Percentiles rank a stretch among this genome's conserved stretches.
phyloP scores from a whole-genome alignment of 2,329 filamentous ascomycete species.

The Monosporascus ibericus region DNA sequence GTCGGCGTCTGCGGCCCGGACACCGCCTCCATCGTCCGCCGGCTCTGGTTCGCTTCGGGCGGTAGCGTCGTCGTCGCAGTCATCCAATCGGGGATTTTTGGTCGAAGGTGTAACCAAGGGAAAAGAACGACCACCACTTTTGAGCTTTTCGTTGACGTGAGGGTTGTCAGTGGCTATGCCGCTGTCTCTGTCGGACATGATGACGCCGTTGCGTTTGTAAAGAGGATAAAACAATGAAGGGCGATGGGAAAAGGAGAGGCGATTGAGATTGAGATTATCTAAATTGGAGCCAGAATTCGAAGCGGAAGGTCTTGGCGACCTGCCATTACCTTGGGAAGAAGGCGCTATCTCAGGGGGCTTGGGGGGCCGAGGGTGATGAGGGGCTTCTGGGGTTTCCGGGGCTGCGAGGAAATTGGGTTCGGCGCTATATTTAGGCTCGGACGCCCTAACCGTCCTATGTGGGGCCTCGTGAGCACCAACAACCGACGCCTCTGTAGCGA shows the following conservation, averaged over 20 bases:
- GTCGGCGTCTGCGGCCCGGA: slow-evolving; percentile 3
- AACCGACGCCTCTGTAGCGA: too few species aligned
- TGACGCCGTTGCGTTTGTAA: slow-evolving; percentile 14
- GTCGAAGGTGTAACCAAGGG: slow-evolving; percentile 17
- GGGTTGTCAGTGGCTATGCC: slow-evolving; percentile 7
- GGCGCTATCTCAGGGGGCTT: too few species aligned
- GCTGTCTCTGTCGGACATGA: slow-evolving; percentile 20
- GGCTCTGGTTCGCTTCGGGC: too few species aligned
- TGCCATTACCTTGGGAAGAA: neutral
- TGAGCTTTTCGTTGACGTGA: slow-evolving; percentile 3
- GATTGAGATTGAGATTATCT: neutral
- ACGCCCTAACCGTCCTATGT: too few species aligned
- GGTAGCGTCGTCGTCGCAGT: slow-evolving; percentile 1
- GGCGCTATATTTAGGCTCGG: too few species aligned
- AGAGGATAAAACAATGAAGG: neutral
- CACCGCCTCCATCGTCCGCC: neutral
- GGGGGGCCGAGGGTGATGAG: too few species aligned
- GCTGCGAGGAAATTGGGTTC: neutral
- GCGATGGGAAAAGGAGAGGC: neutral
- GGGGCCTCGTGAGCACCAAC: too few species aligned
- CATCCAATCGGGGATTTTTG: slow-evolving; percentile 9
- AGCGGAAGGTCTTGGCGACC: neutral
- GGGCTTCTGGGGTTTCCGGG: neutral
- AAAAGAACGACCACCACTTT: slow-evolving; percentile 18
- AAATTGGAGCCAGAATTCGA: neutral